Evolutionary conservation across 441 rosid species (phyloP).

Genomic region (Arabidopsis hybrid): DNA sequence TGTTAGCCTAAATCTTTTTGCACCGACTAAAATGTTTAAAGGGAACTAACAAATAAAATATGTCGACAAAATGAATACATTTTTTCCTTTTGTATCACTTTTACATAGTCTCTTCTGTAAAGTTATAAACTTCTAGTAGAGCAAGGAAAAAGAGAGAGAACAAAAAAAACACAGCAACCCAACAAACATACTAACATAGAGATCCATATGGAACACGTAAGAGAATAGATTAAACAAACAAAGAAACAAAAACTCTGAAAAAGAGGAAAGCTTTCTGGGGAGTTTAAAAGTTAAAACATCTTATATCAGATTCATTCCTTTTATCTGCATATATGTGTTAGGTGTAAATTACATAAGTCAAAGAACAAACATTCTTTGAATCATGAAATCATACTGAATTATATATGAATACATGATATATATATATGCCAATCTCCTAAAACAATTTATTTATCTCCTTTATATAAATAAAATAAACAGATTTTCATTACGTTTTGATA

Average conservation of each 20-base stretch:
- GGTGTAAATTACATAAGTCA: neutral
- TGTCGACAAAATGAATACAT: constrained; percentile 2
- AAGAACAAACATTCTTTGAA: neutral
- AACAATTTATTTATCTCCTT: neutral
- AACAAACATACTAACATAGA: constrained; percentile 20
- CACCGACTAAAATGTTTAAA: neutral
- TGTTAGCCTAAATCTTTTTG: neutral
- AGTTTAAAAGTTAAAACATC: constrained; percentile 3
- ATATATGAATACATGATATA: too few relatives aligned
- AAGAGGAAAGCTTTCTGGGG: constrained; percentile 6
- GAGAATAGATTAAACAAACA: neutral
- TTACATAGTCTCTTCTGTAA: neutral
- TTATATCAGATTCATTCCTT: neutral
- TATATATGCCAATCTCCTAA: neutral
- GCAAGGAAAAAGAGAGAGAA: neutral
- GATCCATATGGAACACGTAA: constrained; percentile 2
- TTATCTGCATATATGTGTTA: neutral
- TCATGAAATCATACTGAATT: neutral
- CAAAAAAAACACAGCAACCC: neutral
- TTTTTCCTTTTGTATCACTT: constrained; percentile 1
- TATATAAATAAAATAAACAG: too few relatives aligned
- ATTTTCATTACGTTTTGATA: too few relatives aligned
- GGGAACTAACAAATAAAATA: neutral
- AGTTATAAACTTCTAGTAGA: neutral
- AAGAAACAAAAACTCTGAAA: constrained; percentile 1